Conservation (phyloP, 768 basidiomycete species). For the Amanita polypyramis region DNA sequence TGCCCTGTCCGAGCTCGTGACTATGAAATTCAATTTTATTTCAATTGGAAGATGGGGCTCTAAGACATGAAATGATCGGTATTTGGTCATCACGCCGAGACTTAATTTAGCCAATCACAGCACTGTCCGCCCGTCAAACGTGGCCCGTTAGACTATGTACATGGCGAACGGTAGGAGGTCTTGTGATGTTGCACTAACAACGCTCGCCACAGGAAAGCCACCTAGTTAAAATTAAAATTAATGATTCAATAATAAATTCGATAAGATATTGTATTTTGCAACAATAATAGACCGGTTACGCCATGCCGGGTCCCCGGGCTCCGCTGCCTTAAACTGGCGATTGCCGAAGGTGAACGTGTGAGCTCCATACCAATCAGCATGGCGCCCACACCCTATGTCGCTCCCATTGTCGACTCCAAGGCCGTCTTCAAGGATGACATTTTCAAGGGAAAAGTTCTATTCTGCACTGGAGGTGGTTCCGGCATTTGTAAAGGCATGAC, state of each 20-base stretch:
- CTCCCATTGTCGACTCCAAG: constrained; percentile 41
- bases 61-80: constrained; percentile 1
- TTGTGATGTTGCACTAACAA: too few species aligned
- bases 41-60: background rate
- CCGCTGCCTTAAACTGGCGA: background rate
- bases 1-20: background rate
- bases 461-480: constrained; percentile 87
- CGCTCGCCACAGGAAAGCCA: background rate
- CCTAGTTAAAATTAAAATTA: background rate
- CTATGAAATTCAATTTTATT: background rate
- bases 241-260: background rate
- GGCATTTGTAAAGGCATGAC: constrained; percentile 92
- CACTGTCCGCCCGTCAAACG: too few species aligned
- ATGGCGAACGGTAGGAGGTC: too few species aligned
- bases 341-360: background rate
- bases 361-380: constrained; percentile 14
- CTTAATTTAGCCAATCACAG: background rate
- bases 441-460: constrained; percentile 84
- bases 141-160: too few species aligned
- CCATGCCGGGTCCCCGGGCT: too few species aligned
- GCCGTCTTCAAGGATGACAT: constrained; percentile 67
- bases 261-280: background rate
- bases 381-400: constrained; percentile 30
- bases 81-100: background rate
- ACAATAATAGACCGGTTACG: too few species aligned